Evolutionary conservation across 2,329 filamentous ascomycete genomes (phyloP), one percentile per base, ranked within the genome.

Genomic region (Verticillium isaacii): DNA sequence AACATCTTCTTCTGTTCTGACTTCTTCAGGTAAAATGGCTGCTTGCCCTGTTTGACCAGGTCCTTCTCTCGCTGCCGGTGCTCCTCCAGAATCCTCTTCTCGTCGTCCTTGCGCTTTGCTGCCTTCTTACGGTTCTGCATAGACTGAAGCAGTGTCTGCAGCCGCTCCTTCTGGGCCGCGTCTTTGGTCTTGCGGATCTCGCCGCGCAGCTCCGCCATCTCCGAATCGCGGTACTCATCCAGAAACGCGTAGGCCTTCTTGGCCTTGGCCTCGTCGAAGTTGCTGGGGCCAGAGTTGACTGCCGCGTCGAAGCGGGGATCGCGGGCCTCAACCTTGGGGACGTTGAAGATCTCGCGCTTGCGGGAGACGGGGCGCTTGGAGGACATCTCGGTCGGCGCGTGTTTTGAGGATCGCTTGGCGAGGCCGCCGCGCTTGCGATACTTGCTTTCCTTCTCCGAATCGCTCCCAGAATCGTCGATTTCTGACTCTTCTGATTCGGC

Each of bases 21-120:
- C 79, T 89, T 89, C 85, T 99, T 99, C 69, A 98, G 80, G 76
- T 92, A 98, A 78, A 93, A 99, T 0, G 95, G 94, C 73, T 85
- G 87, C 86, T 97, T 97, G 64, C 95, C 95, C 78, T 96, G 86
- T 69, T 87, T 87, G 59, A 98, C 88, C 64, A 91, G 78, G 73
- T 93, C 90, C 78, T 92, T 93, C 81, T 99, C 95, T 74, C 88
- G 83, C 77, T 85, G 85, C 71, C 90, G 86, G 78, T 98, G 93
- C 74, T 90, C 87, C 55, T 86, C 81, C 60, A 94, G 70, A 52
- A 98, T 78, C 62, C 86, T 84, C 68, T 85, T 81, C 74, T 90
- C 86, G 63, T 88, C 84, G 64, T 92, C 89, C 77, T 89, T 90
- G 59, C 83, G 81, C 68, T 87, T 79, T 66, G 88, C 85, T 32